phyloP scores from a whole-genome alignment of 108 stramenopile species.

The Heterococcus sp. region DNA sequence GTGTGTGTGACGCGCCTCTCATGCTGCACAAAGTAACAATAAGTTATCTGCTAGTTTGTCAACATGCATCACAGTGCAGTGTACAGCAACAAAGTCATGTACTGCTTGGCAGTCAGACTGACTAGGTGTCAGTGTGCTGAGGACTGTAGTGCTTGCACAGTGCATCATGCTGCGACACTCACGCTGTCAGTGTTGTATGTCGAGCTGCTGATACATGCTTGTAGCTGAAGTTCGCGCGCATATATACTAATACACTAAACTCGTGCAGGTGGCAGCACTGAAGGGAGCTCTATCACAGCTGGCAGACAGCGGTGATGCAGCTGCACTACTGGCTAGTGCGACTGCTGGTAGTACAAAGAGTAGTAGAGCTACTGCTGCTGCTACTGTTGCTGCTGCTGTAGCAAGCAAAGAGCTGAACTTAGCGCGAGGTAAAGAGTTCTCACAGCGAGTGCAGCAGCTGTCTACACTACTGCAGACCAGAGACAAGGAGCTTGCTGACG shows the following conservation, averaged over 20 bases:
- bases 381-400: not conserved
- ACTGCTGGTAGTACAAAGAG: too few relatives aligned
- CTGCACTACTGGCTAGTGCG: not conserved
- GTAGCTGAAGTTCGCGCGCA: too few relatives aligned
- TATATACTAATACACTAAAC: too few relatives aligned
- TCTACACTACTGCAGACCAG: not conserved
- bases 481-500: not conserved
- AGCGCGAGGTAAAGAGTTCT: constrained; percentile 25
- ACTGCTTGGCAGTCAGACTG: too few relatives aligned
- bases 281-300: constrained; percentile 25
- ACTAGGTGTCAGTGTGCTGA: too few relatives aligned
- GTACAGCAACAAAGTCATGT: too few relatives aligned
- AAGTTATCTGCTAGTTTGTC: too few relatives aligned
- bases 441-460: constrained; percentile 21
- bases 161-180: too few relatives aligned
- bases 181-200: not conserved
- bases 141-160: too few relatives aligned
- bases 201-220: not conserved
- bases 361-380: too few relatives aligned
- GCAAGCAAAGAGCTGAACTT: constrained; percentile 10
- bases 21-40: too few relatives aligned
- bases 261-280: constrained; percentile 13
- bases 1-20: constrained; percentile 13
- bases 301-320: constrained; percentile 1
- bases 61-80: too few relatives aligned